Evolutionary conservation across 75 land plant genomes (phyloP), one percentile per base, ranked within the genome.

Genomic region (Cunninghamia lanceolata): DNA sequence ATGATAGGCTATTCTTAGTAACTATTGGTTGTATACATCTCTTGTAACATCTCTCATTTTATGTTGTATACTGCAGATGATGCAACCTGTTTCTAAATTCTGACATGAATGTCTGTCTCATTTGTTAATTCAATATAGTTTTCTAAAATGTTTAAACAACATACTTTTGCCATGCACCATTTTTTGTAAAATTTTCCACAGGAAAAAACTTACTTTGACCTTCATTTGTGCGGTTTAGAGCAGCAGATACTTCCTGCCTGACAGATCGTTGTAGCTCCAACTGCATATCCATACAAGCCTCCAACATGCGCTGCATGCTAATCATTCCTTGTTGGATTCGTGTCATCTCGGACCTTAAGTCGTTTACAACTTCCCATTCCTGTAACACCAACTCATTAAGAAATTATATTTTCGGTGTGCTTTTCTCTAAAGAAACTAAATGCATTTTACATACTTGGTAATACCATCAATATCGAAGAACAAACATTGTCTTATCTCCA

Each of bases 241-340:
- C 97, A 39, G 98, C 97, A 83, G 97, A 90, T 79, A 97, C 93
- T 87, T 97, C 99, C 84, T 94, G 97, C 78, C 94, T 88, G 13
- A 97, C 89, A 79, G 99, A 92, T 8, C 99, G 93, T 83, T 95
- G 99, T 80, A 96, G 68, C 94, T 96, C 99, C 15, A 94, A 82
- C 86, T 96, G 96, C 99, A 95, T 93, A 74, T 96, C 96, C 93
- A 96, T 92, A 77, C 96, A 94, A 14, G 95, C 88, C 86, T 96
- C 99, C 79, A 96, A 84, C 93, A 94, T 93, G 43, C 92, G 85
- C 82, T 91, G 93, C 89, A 92, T 86, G 66, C 91, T 89, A 81
- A 83, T 74, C 87, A 92, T 86, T 39, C 93, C 93, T 86, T 91
- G 92, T 40, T 91, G 90, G 39, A 92, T 87, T 52, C 73, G 84